Evolutionary conservation across 2,329 filamentous ascomycete genomes (phyloP).

Genomic region (Dichotomopilus funicola): DNA sequence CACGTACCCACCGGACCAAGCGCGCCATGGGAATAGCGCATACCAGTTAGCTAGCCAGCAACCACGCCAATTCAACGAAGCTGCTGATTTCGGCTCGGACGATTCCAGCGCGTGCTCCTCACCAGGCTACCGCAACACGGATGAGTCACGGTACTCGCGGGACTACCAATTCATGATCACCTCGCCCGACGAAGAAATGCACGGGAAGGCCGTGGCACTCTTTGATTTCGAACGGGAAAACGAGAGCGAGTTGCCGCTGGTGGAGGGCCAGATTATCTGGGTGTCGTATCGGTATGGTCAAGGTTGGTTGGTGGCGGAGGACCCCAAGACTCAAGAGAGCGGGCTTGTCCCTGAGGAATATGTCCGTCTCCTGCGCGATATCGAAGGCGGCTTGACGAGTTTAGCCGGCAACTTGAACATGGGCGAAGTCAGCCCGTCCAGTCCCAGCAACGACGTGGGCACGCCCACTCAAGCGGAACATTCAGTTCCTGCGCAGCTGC

Average conservation of each 20-base stretch:
- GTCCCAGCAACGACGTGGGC: constrained; percentile 47
- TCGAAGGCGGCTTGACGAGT: constrained; percentile 80
- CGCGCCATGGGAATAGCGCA: constrained; percentile 48
- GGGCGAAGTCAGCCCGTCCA: constrained; percentile 42
- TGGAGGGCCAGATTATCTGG: constrained; percentile 93
- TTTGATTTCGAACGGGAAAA: constrained; percentile 96
- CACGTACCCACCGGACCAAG: constrained; percentile 64
- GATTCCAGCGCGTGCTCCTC: constrained; percentile 54
- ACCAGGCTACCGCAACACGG: constrained; percentile 51
- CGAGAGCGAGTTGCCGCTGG: constrained; percentile 87
- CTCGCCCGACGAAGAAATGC: constrained; percentile 94
- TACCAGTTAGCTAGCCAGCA: constrained; percentile 42
- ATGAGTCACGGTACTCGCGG: constrained; percentile 76
- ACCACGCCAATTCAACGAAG: constrained; percentile 38
- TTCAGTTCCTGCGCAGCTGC: constrained; percentile 28
- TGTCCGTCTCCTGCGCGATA: constrained; percentile 83
- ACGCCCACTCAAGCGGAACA: constrained; percentile 55
- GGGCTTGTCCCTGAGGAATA: constrained; percentile 96
- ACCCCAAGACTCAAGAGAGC: constrained; percentile 88
- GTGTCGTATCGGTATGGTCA: constrained; percentile 94
- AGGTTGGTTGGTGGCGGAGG: constrained; percentile 95
- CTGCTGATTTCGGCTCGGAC: constrained; percentile 49
- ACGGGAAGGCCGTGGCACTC: constrained; percentile 89
- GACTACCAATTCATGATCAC: constrained; percentile 95
- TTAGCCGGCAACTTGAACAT: constrained; percentile 50